Evolutionary conservation across 177 flowering plant genomes (phyloP).

Genomic region (Telopea speciosissima): DNA sequence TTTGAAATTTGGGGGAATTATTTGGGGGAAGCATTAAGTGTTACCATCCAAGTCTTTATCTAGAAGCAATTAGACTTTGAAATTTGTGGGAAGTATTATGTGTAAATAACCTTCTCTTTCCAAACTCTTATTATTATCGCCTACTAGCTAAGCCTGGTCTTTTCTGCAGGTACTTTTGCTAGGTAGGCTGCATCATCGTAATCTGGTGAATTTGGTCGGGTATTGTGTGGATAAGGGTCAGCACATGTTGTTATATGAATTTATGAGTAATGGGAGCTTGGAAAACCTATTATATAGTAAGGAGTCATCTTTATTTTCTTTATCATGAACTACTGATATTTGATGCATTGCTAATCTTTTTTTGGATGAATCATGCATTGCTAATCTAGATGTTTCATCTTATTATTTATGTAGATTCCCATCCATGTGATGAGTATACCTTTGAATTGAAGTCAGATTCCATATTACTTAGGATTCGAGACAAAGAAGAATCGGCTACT

Average conservation of each 20-base stretch:
- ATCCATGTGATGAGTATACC: neutral
- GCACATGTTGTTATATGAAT: conserved; percentile 80
- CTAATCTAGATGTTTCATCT: neutral
- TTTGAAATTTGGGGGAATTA: neutral
- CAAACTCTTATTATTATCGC: too few species aligned
- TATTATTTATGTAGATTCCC: neutral
- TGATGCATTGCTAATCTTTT: neutral
- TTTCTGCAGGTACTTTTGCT: conserved; percentile 67
- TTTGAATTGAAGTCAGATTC: neutral
- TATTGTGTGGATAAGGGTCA: conserved; percentile 95
- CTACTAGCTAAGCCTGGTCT: conserved; percentile 1
- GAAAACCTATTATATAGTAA: conserved; percentile 64
- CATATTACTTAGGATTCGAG: too few species aligned
- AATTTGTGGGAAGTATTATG: neutral
- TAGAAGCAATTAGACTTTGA: neutral
- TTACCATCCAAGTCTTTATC: neutral
- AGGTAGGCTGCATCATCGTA: conserved; percentile 90
- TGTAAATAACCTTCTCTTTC: neutral
- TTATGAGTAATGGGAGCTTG: conserved; percentile 92
- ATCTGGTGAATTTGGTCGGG: conserved; percentile 95
- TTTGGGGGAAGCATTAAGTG: too few species aligned
- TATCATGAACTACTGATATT: neutral
- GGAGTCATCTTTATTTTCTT: conserved; percentile 10
- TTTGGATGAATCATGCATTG: too few species aligned
- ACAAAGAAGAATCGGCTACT: too few species aligned